phyloP scores from a whole-genome alignment of 371 early-diverging fungal genomes.

The Mortierella sp. region DNA sequence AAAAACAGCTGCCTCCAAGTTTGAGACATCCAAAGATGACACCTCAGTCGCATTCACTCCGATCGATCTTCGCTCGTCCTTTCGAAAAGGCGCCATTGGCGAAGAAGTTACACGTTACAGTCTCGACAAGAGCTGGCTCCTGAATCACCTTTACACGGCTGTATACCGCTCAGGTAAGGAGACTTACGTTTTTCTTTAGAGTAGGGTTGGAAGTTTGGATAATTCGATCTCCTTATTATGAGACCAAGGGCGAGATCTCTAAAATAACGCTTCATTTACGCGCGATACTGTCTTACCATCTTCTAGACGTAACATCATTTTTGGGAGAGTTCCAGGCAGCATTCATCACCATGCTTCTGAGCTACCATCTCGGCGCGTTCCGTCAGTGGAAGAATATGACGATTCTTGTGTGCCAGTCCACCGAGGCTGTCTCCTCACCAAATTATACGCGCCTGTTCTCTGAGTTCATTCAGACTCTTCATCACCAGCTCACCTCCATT shows the following conservation, averaged over 20 bases:
- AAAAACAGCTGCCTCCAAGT: conserved; percentile 14
- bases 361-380: conserved; percentile 53
- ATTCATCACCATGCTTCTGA: conserved; percentile 50
- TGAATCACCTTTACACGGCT: conserved; percentile 58
- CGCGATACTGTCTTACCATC: too few relatives aligned
- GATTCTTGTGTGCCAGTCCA: conserved; percentile 48
- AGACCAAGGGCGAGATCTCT: too few relatives aligned
- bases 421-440: conserved; percentile 37
- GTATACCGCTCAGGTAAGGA: conserved; percentile 30
- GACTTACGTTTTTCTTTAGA: too few relatives aligned
- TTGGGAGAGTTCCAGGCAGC: conserved; percentile 49
- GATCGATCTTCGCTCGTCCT: conserved; percentile 86
- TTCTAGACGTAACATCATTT: conserved; percentile 25
- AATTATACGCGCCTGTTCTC: conserved; percentile 30
- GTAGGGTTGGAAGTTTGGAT: neutral
- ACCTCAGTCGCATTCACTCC: conserved; percentile 60
- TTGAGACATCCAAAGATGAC: neutral
- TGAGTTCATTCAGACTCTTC: conserved; percentile 36
- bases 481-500: conserved; percentile 42
- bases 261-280: neutral
- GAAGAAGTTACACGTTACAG: conserved; percentile 83
- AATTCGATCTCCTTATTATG: neutral
- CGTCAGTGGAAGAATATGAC: conserved; percentile 54
- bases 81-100: conserved; percentile 78
- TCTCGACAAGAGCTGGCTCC: conserved; percentile 91